Base-by-base conservation (phyloP, 768 basidiomycete genomes). In the Zangia roseola region DNA sequence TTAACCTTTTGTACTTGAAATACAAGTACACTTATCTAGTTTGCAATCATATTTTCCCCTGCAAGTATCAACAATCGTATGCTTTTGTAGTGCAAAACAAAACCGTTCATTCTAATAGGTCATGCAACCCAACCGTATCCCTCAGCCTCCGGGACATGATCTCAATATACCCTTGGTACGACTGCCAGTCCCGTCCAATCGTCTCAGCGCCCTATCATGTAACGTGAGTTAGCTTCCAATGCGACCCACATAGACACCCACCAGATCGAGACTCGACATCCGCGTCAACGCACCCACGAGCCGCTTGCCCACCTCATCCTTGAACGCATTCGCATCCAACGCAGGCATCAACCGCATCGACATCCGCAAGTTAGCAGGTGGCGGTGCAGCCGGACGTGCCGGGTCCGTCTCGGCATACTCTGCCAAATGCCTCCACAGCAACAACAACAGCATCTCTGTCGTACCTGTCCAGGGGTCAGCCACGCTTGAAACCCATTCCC, bases 361-460 rank as follows among this genome's bases (percentile, higher is more conserved):
- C 33, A 70, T 68, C 46, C 78, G 71, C 31, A 79, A 68, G 45
- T 72, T 75, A 1, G 51, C 33, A 13, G 57, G 49, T 13, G 53
- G 44, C 14, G 55, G 43, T 10, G 31, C 46, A 10, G 23, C 45
- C 13, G 43, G 28, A 24, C 35, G 45, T 20, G 57, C 42, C 1
- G 43, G 9, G 63, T 72, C 40, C 56, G 69, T 56, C 64, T 67
- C 60, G 33, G 74, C 64, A 65, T 87, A 94, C 61, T 83, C 82
- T 13, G 79, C 74, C 24, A 91, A 60, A 59, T 94, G 93, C 14
- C 90, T 77, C 86, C 88, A 92, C 10, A 91, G 70, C 17, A 94
- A 74, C 16, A 94, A 73, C 9, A 94, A 73, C 6, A 88, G 64
- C 81, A 92, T 86, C 67, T 94, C 93, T 42, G 82, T 69, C 14